phyloP scores from a whole-genome alignment of 73 alveolate species.

The Paramecium octaurelia region DNA sequence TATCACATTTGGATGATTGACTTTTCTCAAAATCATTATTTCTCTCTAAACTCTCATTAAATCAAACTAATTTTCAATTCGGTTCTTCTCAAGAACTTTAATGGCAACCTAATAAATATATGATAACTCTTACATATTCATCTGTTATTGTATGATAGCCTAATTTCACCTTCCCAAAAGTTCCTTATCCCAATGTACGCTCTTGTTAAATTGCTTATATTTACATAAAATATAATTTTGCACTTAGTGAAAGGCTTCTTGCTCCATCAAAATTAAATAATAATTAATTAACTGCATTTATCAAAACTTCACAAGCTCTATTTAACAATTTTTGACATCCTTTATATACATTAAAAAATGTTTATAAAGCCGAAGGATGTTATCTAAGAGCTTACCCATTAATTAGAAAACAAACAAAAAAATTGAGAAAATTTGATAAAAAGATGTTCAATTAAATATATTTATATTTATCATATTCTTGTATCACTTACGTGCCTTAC shows the following conservation, averaged over 20 bases:
- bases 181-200: conserved; percentile 29
- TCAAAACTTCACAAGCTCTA: background rate
- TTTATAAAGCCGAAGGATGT: background rate
- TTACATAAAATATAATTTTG: background rate
- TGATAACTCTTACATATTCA: background rate
- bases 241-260: background rate
- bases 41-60: conserved; percentile 46
- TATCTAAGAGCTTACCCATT: background rate
- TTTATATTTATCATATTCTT: background rate
- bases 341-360: background rate
- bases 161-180: conserved; percentile 28
- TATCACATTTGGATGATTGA: conserved; percentile 34
- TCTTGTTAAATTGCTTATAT: background rate
- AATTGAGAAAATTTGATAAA: background rate
- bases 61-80: conserved; percentile 32
- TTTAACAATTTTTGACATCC: background rate
- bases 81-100: conserved; percentile 38
- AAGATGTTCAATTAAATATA: background rate
- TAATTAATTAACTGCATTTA: background rate
- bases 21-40: background rate
- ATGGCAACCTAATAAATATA: conserved; percentile 9
- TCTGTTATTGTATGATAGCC: background rate
- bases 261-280: background rate
- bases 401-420: background rate
- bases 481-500: conserved; percentile 55